Evolutionary conservation across 139 green algal genomes (phyloP).

Genomic region (Mychonastes homosphaera): DNA sequence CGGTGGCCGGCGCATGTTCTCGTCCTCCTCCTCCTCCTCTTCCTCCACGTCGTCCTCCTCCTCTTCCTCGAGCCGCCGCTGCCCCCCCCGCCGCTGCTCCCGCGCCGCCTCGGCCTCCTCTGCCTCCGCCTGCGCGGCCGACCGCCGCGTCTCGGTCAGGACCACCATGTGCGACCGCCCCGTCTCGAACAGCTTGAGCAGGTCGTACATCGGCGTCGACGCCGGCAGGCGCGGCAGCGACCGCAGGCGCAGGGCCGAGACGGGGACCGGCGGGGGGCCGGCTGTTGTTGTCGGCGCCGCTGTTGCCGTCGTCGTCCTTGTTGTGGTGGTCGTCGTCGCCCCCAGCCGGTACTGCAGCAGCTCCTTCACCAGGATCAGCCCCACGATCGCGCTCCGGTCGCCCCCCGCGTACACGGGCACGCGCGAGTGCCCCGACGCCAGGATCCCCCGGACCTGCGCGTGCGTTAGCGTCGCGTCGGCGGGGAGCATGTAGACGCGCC

Average conservation of each 20-base stretch:
- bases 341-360: conserved; percentile 44
- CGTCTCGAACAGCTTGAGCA: conserved; percentile 84
- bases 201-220: conserved; percentile 69
- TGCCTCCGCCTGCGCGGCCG: conserved; percentile 1
- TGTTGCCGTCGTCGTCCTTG: too few relatives aligned
- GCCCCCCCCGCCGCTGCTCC: not conserved
- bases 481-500: conserved; percentile 81
- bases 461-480: conserved; percentile 25
- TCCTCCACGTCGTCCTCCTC: too few relatives aligned
- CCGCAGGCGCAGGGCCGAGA: conserved; percentile 26
- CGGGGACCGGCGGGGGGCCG: conserved; percentile 1
- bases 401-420: conserved; percentile 63
- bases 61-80: too few relatives aligned
- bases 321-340: too few relatives aligned
- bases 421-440: conserved; percentile 62
- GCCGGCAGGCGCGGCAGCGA: conserved; percentile 31
- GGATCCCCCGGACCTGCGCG: conserved; percentile 40
- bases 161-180: conserved; percentile 80
- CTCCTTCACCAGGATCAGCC: conserved; percentile 82
- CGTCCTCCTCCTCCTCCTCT: too few relatives aligned
- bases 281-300: too few relatives aligned
- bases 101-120: conserved; percentile 8
- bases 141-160: conserved; percentile 37
- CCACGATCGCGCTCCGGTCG: conserved; percentile 39
- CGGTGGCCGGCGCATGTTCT: too few relatives aligned